Base-by-base conservation (phyloP, 75 land plant species). In the Cupressus sempervirens region DNA sequence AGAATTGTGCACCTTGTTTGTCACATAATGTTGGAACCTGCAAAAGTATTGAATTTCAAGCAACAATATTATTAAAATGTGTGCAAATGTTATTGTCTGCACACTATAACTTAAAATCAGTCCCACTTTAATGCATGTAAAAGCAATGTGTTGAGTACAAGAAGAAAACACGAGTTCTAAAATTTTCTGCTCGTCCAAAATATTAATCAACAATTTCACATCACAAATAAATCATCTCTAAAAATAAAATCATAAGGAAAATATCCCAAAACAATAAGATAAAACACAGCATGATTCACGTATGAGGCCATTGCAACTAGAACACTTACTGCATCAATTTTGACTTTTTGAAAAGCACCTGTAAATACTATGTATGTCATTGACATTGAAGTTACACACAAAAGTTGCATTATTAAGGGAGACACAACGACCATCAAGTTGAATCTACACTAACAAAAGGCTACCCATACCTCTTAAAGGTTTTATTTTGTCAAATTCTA, bases 11-110 rank as follows among this genome's bases (percentile, higher is more conserved):
- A 30, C 99, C 99, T 77, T 98, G 99, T 84, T 92, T 93, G 68
- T 95, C 97, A 88, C 88, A 86, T 76, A 98, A 83, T 48, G 91
- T 92, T 4, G 99, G 99, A 10, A 98, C 94, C 99, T 98, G 84
- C 29, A 88, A 79, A n/a, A 45, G 29, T 13, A 79, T 36, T 26
- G 50, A 26, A 45, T 26, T 43, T 79, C 46, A 45, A 11, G 40
- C 40, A 38, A 6, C 45, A 5, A 43, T 79, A 40, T 79, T 43
- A 18, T 10, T 26, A 0, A n/a, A 29, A n/a, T 79, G 81, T 32
- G 3, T 43, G 41, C 46, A 11, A 45, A 29, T 3, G n/a, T 45
- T 23, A 76, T 12, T 32, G 15, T 72, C 35, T 30, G 30, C 14
- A 72, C 32, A 32, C 36, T 72, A 72, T 30, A 72, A 72, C 74